Evolutionary conservation across 768 basidiomycete species (phyloP).

Genomic region (Asterophora lycoperdoides): DNA sequence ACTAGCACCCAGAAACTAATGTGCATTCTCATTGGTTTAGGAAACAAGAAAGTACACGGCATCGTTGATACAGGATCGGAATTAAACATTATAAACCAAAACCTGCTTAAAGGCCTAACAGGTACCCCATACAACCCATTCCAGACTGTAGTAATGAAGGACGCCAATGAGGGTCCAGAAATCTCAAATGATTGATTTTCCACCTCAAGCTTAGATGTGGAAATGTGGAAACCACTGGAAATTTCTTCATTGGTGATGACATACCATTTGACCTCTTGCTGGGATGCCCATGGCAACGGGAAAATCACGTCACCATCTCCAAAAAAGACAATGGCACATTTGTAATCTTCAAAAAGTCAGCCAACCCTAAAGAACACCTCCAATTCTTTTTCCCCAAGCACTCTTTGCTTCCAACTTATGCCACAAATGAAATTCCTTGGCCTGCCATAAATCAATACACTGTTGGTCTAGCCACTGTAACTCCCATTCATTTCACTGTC

Average conservation of each 20-base stretch:
- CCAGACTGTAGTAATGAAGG: neutral
- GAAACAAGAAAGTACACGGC: too few relatives aligned
- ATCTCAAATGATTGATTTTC: neutral
- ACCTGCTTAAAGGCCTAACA: neutral
- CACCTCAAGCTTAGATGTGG: neutral
- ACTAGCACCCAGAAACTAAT: too few relatives aligned
- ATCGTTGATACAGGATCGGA: conserved; percentile 4
- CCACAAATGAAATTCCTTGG: too few relatives aligned
- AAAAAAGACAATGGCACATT: too few relatives aligned
- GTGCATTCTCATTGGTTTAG: too few relatives aligned
- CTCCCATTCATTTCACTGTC: too few relatives aligned
- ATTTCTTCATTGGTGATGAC: neutral
- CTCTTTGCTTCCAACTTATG: too few relatives aligned
- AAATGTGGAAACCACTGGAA: neutral
- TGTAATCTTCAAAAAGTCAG: too few relatives aligned
- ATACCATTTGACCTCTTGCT: neutral
- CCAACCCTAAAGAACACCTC: too few relatives aligned
- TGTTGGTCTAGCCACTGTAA: too few relatives aligned
- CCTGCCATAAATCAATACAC: too few relatives aligned
- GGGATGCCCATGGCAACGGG: neutral
- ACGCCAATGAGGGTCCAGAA: conserved; percentile 1
- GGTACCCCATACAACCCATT: neutral
- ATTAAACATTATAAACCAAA: neutral
- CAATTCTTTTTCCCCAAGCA: too few relatives aligned
- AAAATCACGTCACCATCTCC: neutral